phyloP scores from a whole-genome alignment of 2,329 filamentous ascomycete genomes.

The Colletotrichum caudatum region DNA sequence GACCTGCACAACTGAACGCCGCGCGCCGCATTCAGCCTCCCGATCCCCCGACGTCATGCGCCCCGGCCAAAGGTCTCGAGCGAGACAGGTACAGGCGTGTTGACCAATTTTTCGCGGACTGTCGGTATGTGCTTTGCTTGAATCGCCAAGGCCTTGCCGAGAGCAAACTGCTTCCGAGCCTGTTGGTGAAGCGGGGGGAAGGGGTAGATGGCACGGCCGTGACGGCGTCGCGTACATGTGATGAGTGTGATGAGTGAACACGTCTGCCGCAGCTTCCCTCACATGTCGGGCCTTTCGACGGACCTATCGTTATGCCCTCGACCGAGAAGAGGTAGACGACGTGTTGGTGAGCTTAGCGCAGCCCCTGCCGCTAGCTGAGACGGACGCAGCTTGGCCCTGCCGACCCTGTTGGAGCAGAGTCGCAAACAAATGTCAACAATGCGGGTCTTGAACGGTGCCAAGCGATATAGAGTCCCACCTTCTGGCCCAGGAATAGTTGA shows the following conservation, averaged over 20 bases:
- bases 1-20: neutral
- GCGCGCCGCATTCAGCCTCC: neutral
- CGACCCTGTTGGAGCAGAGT: slow-evolving; percentile 7
- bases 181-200: slow-evolving; percentile 4
- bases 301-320: neutral
- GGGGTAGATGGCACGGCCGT: slow-evolving; percentile 21
- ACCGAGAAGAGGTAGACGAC: neutral
- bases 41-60: neutral
- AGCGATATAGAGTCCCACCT: slow-evolving; percentile 2
- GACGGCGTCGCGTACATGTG: slow-evolving; percentile 10
- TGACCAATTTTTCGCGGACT: neutral
- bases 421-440: slow-evolving; percentile 14
- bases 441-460: neutral
- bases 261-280: neutral
- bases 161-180: slow-evolving; percentile 21
- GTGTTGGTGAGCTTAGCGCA: neutral
- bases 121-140: neutral
- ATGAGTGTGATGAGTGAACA: slow-evolving; percentile 25
- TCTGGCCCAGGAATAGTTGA: neutral
- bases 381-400: neutral
- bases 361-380: neutral
- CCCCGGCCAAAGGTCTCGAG: neutral
- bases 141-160: neutral
- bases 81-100: neutral
- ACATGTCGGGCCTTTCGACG: neutral